phyloP scores from a whole-genome alignment of 2,329 filamentous ascomycete genomes.

The Aspergillus novofumigatus region DNA sequence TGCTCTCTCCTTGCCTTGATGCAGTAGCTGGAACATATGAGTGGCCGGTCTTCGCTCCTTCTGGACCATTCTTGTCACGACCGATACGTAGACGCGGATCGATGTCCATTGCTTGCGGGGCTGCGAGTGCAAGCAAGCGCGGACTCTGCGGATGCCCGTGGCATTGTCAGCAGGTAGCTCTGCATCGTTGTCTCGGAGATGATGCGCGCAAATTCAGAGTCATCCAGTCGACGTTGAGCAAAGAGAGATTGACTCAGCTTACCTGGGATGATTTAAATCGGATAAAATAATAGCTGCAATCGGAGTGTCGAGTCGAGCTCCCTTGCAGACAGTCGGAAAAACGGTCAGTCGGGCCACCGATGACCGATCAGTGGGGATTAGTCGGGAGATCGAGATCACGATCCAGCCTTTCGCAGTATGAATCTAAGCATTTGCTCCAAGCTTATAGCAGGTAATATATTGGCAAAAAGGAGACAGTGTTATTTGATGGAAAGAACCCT shows the following conservation, averaged over 20 bases:
- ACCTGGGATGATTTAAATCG: not conserved
- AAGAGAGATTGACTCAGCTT: not conserved
- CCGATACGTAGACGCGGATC: conserved; percentile 29
- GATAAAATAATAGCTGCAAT: not conserved
- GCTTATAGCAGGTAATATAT: not conserved
- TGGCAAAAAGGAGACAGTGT: not conserved
- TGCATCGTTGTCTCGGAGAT: not conserved
- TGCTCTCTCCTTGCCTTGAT: conserved; percentile 5
- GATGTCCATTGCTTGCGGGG: conserved; percentile 25
- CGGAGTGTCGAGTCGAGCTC: not conserved
- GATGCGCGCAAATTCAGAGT: not conserved
- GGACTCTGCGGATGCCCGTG: not conserved
- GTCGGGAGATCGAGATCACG: not conserved
- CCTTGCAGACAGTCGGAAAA: conserved; percentile 2
- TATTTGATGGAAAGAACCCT: not conserved
- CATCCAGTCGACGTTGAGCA: not conserved
- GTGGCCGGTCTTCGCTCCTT: conserved; percentile 6
- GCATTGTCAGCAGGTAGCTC: not conserved
- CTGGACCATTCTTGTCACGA: conserved; percentile 13
- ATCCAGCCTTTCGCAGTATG: not conserved
- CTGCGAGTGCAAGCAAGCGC: not conserved
- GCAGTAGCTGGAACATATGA: conserved; percentile 8
- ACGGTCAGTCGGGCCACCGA: conserved; percentile 6
- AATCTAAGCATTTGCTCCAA: not conserved
- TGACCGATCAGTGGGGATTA: conserved; percentile 1